Conservation (phyloP, 768 basidiomycete genomes). For the Auriscalpium microsporum region DNA sequence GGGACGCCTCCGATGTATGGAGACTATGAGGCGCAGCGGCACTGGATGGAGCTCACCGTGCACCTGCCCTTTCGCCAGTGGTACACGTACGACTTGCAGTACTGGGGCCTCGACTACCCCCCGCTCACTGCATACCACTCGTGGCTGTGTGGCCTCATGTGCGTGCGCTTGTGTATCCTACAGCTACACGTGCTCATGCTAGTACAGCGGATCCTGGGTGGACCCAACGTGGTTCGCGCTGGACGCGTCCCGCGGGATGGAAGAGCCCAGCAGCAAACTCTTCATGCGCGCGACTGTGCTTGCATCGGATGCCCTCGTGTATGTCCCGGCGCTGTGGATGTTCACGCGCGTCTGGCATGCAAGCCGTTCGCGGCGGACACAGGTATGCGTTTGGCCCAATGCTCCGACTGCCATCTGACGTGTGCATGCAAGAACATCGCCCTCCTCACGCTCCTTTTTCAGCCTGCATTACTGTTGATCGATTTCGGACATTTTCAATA, state of each 20-base stretch:
- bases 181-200: not conserved
- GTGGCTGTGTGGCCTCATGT: constrained; percentile 76
- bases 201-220: constrained; percentile 38
- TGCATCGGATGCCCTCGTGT: constrained; percentile 57
- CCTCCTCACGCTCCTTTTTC: constrained; percentile 63
- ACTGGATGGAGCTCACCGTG: constrained; percentile 89
- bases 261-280: constrained; percentile 53
- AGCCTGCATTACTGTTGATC: constrained; percentile 76
- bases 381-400: constrained; percentile 38
- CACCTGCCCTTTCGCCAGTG: constrained; percentile 69
- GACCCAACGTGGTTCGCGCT: constrained; percentile 63
- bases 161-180: constrained; percentile 21
- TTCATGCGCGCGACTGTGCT: constrained; percentile 81
- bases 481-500: constrained; percentile 97
- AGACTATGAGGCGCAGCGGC: constrained; percentile 89
- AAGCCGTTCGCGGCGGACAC: constrained; percentile 64
- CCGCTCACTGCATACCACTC: constrained; percentile 87
- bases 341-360: constrained; percentile 63
- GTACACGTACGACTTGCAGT: constrained; percentile 83
- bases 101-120: constrained; percentile 96
- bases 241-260: constrained; percentile 62
- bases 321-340: constrained; percentile 61
- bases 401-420: not conserved
- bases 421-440: constrained; percentile 44
- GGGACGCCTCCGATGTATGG: constrained; percentile 77